phyloP scores from a whole-genome alignment of 179 eudicot genomes.

The Nepenthes alata region DNA sequence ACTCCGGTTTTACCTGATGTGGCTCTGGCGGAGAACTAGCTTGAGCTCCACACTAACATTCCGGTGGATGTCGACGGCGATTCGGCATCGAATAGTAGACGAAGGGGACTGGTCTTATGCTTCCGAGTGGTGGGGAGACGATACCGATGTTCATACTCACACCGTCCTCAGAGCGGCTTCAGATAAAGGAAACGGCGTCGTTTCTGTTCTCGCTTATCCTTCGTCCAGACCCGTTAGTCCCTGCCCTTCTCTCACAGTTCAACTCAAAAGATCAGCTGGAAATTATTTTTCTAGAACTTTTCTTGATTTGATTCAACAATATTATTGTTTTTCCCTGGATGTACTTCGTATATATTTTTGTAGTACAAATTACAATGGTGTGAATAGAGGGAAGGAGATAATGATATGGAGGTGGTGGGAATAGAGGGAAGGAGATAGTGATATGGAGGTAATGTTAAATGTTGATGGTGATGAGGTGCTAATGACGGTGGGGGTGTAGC shows the following conservation, averaged over 20 bases:
- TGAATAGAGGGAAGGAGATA: too few species aligned
- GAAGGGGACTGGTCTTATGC: slow-evolving; percentile 89
- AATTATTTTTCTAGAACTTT: too few species aligned
- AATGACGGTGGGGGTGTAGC: too few species aligned
- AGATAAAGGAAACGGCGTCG: slow-evolving; percentile 64
- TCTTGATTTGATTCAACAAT: too few species aligned
- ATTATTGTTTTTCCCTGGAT: too few species aligned
- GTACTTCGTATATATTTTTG: too few species aligned
- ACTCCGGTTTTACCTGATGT: slow-evolving; percentile 5
- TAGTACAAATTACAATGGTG: too few species aligned
- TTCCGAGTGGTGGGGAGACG: slow-evolving; percentile 76
- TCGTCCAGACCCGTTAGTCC: slow-evolving; percentile 55
- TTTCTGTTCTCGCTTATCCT: slow-evolving; percentile 68
- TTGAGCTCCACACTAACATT: slow-evolving; percentile 7
- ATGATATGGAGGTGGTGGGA: too few species aligned
- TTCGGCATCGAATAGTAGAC: slow-evolving; percentile 30
- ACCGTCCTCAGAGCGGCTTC: slow-evolving; percentile 39
- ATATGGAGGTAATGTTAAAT: too few species aligned
- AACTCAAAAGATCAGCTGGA: too few species aligned
- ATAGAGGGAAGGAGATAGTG: too few species aligned
- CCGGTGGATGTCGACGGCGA: slow-evolving; percentile 35
- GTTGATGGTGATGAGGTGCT: too few species aligned
- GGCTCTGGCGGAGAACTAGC: slow-evolving; percentile 14
- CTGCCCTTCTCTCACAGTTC: slow-evolving; percentile 1
- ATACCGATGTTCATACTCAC: slow-evolving; percentile 24